Evolutionary conservation across 345 rosid genomes (phyloP).

Genomic region (rapeseed (Brassica napus)): DNA sequence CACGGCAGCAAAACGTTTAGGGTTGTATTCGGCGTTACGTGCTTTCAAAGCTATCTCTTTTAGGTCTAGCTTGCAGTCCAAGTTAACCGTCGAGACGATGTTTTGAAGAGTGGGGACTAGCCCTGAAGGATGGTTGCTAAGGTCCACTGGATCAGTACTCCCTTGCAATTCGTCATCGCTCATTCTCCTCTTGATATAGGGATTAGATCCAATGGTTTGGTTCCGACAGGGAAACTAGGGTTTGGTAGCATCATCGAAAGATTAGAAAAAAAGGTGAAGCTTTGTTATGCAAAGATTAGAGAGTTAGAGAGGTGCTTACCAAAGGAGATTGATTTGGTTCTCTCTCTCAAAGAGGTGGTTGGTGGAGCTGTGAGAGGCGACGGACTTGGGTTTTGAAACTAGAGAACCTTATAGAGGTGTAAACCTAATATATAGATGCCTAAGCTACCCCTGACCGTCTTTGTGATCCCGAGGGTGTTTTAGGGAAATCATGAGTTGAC

Average conservation of each 20-base stretch:
- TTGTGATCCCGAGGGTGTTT: not conserved
- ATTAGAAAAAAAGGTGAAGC: not conserved
- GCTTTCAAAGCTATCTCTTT: slow-evolving; percentile 7
- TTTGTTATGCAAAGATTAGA: not conserved
- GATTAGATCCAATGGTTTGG: not conserved
- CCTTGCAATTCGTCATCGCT: slow-evolving; percentile 80
- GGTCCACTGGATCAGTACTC: slow-evolving; percentile 86
- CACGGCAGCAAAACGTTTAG: slow-evolving; percentile 8
- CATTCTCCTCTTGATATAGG: slow-evolving; percentile 42
- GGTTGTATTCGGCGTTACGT: slow-evolving; percentile 7
- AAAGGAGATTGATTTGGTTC: not conserved
- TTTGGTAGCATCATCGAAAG: not conserved
- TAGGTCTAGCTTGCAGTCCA: not conserved
- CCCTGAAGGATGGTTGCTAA: slow-evolving; percentile 82
- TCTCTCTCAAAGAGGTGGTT: not conserved
- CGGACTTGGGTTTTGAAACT: not conserved
- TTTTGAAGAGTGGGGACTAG: slow-evolving; percentile 5
- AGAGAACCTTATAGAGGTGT: not conserved
- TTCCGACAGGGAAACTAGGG: not conserved
- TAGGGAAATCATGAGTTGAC: not conserved
- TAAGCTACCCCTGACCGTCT: slow-evolving; percentile 1
- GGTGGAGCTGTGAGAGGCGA: not conserved
- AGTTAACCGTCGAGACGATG: slow-evolving; percentile 8
- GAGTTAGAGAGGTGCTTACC: slow-evolving; percentile 22
- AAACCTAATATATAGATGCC: not conserved